Evolutionary conservation across 352 stramenopile genomes (phyloP), one percentile per base, ranked within the genome.

Genomic region (Pythium brassicae): DNA sequence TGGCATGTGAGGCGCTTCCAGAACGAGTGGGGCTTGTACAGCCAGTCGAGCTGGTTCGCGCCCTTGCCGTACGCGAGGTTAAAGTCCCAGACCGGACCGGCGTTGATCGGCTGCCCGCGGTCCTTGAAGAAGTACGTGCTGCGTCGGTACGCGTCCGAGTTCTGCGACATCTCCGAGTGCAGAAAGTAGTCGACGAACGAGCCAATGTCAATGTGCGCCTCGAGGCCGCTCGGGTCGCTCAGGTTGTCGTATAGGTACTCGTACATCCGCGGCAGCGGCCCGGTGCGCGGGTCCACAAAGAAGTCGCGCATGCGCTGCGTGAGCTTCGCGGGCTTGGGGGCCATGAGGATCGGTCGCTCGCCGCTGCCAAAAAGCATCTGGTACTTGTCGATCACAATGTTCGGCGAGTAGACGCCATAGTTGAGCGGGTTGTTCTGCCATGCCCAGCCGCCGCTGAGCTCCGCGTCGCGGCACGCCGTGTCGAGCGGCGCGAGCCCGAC

Each of bases 361-460:
- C 77, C 77, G 15, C 68, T 56, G 3, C 79, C 79, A 69, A 89
- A 89, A 37, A 83, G 55, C 11, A 61, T 58, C 12, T 78, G 69
- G 40, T 84, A 80, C 69, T 80, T 69, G 55, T 87, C 78, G 23
- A 69, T 42, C 32, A 87, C 48, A 25, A 89, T 53, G 54, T 89
- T 89, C 0, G 79, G 76, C 53, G 76, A 63, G 50, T 63, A 63
- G 19, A 57, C 50, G n/a, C 57, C 57, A 34, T 63, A 63, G 47
- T 87, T 89, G 0, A 78, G 72, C 45, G 76, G 83, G 50, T 93
- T 76, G 57, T 89, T 89, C 56, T 86, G 76, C 83, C 83, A 93
- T 46, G 80, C 80, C 83, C 83, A 93, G 29, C 83, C 83, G 17
- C 83, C 83, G 15, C 57, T 74, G 53, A 89, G 42, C 19, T 85